Percentiles rank a stretch among this genome's conserved stretches.
Conservation (phyloP, 257 asterid genomes). For the Coffea canephora region DNA sequence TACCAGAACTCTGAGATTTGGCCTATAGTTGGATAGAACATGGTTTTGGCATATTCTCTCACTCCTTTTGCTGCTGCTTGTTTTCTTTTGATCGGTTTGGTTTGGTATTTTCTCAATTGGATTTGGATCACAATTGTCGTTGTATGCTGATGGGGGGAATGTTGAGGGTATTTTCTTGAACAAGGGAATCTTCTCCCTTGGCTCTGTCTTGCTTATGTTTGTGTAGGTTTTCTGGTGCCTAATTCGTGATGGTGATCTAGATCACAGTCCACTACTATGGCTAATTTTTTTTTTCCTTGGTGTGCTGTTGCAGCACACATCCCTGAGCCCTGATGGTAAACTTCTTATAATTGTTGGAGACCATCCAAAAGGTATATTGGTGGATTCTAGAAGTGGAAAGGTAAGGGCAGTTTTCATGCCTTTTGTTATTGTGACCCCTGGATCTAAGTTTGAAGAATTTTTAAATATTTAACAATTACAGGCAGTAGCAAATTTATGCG, state of each 20-base stretch:
- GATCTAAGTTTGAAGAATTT: not conserved
- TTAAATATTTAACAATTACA: conserved; percentile 19
- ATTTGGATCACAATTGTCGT: no score
- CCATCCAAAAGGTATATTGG: conserved; percentile 67
- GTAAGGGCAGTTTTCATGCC: conserved; percentile 27
- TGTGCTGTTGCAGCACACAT: conserved; percentile 65
- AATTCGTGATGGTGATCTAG: not conserved
- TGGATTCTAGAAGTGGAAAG: conserved; percentile 75
- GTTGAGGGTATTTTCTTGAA: not conserved
- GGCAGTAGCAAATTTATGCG: conserved; percentile 57
- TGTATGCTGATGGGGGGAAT: no score
- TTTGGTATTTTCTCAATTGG: not conserved
- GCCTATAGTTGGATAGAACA: not conserved
- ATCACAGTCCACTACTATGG: not conserved
- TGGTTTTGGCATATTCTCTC: not conserved
- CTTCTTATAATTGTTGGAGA: conserved; percentile 82
- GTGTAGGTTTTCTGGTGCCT: not conserved
- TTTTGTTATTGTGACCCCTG: not conserved
- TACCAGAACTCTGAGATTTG: not conserved
- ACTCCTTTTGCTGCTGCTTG: not conserved
- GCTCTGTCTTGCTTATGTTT: not conserved
- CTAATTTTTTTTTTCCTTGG: not conserved
- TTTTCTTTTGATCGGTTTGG: not conserved
- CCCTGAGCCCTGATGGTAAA: conserved; percentile 81
- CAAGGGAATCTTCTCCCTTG: not conserved